Percentiles rank a stretch among this genome's conserved stretches.
Conservation (phyloP, 2,329 filamentous ascomycete species). For the Alternaria ventricosa region DNA sequence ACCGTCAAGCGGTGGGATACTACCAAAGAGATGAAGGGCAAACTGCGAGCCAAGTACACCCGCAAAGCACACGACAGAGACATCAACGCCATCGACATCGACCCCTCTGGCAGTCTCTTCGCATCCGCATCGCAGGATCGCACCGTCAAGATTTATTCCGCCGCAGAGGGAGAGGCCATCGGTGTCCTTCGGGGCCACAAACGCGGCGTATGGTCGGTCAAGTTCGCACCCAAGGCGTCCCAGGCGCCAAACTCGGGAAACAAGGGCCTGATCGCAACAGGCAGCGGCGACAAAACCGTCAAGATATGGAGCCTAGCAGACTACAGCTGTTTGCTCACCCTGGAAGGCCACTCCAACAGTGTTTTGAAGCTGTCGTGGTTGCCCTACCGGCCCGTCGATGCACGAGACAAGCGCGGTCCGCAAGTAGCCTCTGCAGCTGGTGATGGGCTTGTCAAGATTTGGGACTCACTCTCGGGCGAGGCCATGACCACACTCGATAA, state of each 20-base stretch:
- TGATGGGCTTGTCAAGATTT: conserved; percentile 95
- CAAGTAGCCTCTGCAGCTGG: conserved; percentile 87
- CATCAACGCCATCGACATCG: conserved; percentile 91
- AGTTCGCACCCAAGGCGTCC: conserved; percentile 81
- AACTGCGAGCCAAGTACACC: conserved; percentile 76
- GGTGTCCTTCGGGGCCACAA: conserved; percentile 92
- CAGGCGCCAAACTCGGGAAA: conserved; percentile 66
- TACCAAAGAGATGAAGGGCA: conserved; percentile 56
- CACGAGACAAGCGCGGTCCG: conserved; percentile 63
- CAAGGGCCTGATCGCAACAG: conserved; percentile 85
- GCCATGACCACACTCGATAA: conserved; percentile 91
- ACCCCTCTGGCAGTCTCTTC: conserved; percentile 77
- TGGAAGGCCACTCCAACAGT: conserved; percentile 95
- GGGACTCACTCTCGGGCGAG: conserved; percentile 87
- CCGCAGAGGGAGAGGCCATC: conserved; percentile 85
- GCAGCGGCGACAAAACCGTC: conserved; percentile 93
- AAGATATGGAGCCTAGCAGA: conserved; percentile 93
- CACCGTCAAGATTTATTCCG: conserved; percentile 95
- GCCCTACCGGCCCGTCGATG: conserved; percentile 53
- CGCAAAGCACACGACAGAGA: conserved; percentile 98
- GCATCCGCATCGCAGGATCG: conserved; percentile 96
- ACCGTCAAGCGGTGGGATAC: conserved; percentile 96
- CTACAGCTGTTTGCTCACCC: conserved; percentile 90
- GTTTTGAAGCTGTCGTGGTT: conserved; percentile 95
- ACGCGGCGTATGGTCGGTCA: conserved; percentile 93